Percentiles rank a stretch among this genome's conserved stretches.
Conservation (phyloP, 495 filamentous ascomycete genomes). For the Penicillium maclennaniae region DNA sequence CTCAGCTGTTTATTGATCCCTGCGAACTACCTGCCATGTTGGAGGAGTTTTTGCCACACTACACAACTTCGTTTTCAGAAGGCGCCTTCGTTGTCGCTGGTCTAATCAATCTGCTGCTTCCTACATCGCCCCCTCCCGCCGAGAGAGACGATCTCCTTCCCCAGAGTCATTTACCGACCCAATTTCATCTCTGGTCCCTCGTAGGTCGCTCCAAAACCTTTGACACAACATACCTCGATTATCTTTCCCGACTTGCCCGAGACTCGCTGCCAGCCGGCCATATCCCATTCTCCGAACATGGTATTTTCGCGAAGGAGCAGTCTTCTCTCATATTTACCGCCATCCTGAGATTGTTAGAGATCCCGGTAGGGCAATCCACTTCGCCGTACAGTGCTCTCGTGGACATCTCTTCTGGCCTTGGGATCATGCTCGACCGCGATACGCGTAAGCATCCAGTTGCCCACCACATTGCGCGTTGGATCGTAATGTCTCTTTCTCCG, state of each 20-base stretch:
- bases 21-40: slow-evolving; percentile 79
- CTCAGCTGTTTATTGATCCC: slow-evolving; percentile 89
- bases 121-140: slow-evolving; percentile 72
- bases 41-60: slow-evolving; percentile 93
- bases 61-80: slow-evolving; percentile 86
- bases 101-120: slow-evolving; percentile 79
- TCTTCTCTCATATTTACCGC: slow-evolving; percentile 91
- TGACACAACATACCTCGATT: slow-evolving; percentile 83
- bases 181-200: slow-evolving; percentile 95
- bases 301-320: slow-evolving; percentile 89
- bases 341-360: slow-evolving; percentile 83
- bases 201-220: slow-evolving; percentile 85
- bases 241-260: slow-evolving; percentile 78
- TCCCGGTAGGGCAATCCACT: slow-evolving; percentile 92
- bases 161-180: slow-evolving; percentile 78
- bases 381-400: slow-evolving; percentile 82
- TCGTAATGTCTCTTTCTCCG: slow-evolving; percentile 90
- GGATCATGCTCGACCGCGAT: slow-evolving; percentile 82
- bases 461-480: slow-evolving; percentile 92
- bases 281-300: slow-evolving; percentile 79
- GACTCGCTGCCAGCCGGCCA: slow-evolving; percentile 72
- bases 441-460: slow-evolving; percentile 86
- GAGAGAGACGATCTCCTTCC: slow-evolving; percentile 70
- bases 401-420: slow-evolving; percentile 78
- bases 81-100: slow-evolving; percentile 85